Evolutionary conservation across 192 early-diverging fungal genomes (phyloP).

Genomic region (Neocallimastix lanati): DNA sequence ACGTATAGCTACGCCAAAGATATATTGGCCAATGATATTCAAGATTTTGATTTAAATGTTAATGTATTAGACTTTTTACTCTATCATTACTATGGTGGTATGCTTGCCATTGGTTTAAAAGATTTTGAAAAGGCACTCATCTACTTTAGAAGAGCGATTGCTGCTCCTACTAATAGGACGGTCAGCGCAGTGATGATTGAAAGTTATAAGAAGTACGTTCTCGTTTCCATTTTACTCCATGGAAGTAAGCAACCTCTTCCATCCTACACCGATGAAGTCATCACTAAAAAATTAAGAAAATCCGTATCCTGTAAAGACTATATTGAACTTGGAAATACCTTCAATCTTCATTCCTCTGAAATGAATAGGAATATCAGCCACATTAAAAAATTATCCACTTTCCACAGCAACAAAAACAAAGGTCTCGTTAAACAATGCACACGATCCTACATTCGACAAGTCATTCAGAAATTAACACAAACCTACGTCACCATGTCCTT

Average conservation of each 20-base stretch:
- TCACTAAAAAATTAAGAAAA: constrained; percentile 18
- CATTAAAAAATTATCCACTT: not conserved
- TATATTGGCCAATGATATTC: not conserved
- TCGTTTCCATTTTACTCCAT: constrained; percentile 37
- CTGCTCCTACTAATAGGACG: constrained; percentile 33
- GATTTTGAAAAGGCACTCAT: constrained; percentile 38
- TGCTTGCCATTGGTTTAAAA: constrained; percentile 48
- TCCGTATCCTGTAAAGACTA: constrained; percentile 18
- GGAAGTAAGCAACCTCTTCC: constrained; percentile 28
- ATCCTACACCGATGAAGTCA: constrained; percentile 25
- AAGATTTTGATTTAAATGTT: not conserved
- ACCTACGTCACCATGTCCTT: constrained; percentile 62
- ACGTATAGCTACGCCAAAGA: not conserved
- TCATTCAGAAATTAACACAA: constrained; percentile 49
- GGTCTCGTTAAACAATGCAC: constrained; percentile 44
- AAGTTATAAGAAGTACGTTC: constrained; percentile 47
- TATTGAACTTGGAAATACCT: constrained; percentile 34
- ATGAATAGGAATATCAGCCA: not conserved
- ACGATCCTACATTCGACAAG: constrained; percentile 16
- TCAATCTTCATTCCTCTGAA: constrained; percentile 1
- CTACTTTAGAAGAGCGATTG: constrained; percentile 35
- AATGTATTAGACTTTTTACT: constrained; percentile 30
- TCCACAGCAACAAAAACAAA: constrained; percentile 16
- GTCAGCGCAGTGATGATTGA: constrained; percentile 56
- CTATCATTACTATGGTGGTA: constrained; percentile 63